Evolutionary conservation across 257 asterid genomes (phyloP), one percentile per base, ranked within the genome.

Genomic region (Pogostemon cablin): DNA sequence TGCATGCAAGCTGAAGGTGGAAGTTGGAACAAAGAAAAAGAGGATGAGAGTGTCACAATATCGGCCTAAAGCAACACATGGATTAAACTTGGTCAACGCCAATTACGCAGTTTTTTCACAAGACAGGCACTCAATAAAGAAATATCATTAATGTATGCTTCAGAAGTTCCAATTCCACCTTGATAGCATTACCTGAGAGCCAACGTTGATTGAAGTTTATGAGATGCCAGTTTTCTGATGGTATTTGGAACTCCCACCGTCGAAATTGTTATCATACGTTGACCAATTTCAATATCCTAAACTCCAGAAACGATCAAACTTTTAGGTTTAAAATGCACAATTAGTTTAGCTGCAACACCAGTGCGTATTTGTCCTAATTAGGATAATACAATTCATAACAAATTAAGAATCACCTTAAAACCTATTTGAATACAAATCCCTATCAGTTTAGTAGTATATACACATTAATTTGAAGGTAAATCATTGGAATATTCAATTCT

Each of bases 171-270:
- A 20, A 66, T 46, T 59, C 25, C 34, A 53, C 35, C 48, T 5
- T 20, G 48, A 10, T 73, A 20, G 69, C 71, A 52, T 77, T 67
- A 88, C 98, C 98, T 93, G 73, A 93, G 75, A 80, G 98, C 97
- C 83, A 93, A 79, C 34, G 98, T 91, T 12, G 97, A 91, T 69
- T 93, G 97, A 79, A 93, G 98, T 72, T 93, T 93, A 91, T 87
- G 81, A 73, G 97, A 74, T 69, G 98, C 96, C 81, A 91, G 81
- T 77, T 72, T 91, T 63, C 75, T 87, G 68, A 93, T 93, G 64
- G 97, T 93, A 84, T 91, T 93, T 69, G 97, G 96, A 52, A 91
- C 96, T 75, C 98, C 98, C 72, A 91, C 98, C 12, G 98, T 91
- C 9, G 98, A 91, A 77, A 93, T 93, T 59, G 98, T 93, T 69